Evolutionary conservation across 2,329 filamentous ascomycete genomes (phyloP).

Genomic region (Raffaelea ambrosiae): DNA sequence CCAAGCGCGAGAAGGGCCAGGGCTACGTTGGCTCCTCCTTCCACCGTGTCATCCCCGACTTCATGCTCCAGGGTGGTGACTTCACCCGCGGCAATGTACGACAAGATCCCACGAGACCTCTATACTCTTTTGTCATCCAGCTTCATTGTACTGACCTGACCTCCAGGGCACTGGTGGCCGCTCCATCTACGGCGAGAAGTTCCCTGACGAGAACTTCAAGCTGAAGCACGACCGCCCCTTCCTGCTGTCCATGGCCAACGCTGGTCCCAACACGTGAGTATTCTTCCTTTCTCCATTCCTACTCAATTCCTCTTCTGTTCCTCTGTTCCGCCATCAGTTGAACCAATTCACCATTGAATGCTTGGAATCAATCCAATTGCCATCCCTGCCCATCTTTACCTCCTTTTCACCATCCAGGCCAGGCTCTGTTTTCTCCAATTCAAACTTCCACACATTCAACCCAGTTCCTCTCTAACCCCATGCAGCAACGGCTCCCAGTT

Average conservation of each 20-base stretch:
- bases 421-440: too few relatives aligned
- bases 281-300: neutral
- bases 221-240: constrained; percentile 65
- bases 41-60: constrained; percentile 87
- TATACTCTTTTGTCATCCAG: neutral
- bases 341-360: neutral
- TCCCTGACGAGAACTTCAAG: constrained; percentile 85
- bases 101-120: constrained; percentile 12
- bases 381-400: too few relatives aligned
- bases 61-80: constrained; percentile 96
- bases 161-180: constrained; percentile 79
- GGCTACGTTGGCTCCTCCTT: constrained; percentile 78
- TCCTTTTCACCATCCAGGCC: too few relatives aligned
- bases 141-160: constrained; percentile 2
- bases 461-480: constrained; percentile 18
- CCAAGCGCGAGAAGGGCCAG: constrained; percentile 71
- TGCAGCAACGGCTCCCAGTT: constrained; percentile 94
- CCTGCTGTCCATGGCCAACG: constrained; percentile 92
- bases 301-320: neutral
- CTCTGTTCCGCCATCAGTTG: neutral
- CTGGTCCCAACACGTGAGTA: constrained; percentile 78
- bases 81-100: constrained; percentile 87
- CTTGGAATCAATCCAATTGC: neutral
- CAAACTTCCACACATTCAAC: too few relatives aligned
- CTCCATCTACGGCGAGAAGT: constrained; percentile 94